Conservation (phyloP, 2,329 filamentous ascomycete genomes). For the Chaetoscypha palmicola region DNA sequence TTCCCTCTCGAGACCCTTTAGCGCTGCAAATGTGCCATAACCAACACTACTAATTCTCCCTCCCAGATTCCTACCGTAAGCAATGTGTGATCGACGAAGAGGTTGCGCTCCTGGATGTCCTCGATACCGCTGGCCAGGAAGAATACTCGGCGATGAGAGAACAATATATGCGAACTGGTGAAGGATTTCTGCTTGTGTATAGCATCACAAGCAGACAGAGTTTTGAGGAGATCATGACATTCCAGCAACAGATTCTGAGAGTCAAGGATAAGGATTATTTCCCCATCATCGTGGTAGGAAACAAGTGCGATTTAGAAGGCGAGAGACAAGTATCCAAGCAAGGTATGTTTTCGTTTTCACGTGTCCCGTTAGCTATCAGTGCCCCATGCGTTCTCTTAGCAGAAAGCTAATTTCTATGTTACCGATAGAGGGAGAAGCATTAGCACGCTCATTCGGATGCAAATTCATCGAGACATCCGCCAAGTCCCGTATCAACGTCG, state of each 20-base stretch:
- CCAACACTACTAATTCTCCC: neutral
- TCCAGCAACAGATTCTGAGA: slow-evolving; percentile 95
- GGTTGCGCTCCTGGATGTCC: slow-evolving; percentile 91
- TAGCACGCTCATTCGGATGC: slow-evolving; percentile 85
- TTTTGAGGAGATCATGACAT: slow-evolving; percentile 97
- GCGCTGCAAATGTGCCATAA: neutral
- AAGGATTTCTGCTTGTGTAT: slow-evolving; percentile 96
- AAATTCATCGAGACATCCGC: slow-evolving; percentile 99
- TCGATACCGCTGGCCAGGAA: slow-evolving; percentile 97
- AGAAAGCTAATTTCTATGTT: slow-evolving; percentile 10
- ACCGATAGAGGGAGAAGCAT: slow-evolving; percentile 71
- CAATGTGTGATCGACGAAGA: slow-evolving; percentile 99
- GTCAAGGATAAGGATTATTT: slow-evolving; percentile 99
- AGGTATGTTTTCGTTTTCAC: slow-evolving; percentile 51
- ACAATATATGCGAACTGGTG: slow-evolving; percentile 98
- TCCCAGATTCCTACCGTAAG: slow-evolving; percentile 95
- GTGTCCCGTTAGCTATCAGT: too few species aligned
- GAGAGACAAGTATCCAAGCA: slow-evolving; percentile 88
- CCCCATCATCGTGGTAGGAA: slow-evolving; percentile 96
- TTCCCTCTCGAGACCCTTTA: slow-evolving; percentile 4
- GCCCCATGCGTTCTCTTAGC: too few species aligned
- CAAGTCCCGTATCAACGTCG: slow-evolving; percentile 96
- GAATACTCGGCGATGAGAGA: slow-evolving; percentile 99
- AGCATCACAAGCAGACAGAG: slow-evolving; percentile 96
- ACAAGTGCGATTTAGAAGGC: slow-evolving; percentile 96